A percentile compares a stretch with the other conserved stretches of the same genome.
These are phyloP conservation scores for Jatropha podagrica DNA, from an alignment of 441 rosid species.

Conservation along the genomic window DNA sequence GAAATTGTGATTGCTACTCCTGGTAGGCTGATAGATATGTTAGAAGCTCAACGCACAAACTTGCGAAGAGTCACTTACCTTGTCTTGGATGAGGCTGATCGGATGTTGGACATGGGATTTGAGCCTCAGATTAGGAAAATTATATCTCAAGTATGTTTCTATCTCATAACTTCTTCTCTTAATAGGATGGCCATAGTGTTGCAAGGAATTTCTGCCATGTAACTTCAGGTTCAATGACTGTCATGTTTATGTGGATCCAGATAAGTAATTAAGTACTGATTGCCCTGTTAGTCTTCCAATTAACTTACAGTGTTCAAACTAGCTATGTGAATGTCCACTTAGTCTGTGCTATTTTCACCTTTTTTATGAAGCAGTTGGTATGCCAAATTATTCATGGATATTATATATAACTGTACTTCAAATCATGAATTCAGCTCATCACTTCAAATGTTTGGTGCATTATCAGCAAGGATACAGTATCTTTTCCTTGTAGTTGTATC, in stretches of 20 bases:
- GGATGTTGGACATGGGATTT: conserved; percentile 99
- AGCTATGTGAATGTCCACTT: neutral
- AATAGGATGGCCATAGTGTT: neutral
- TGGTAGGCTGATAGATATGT: conserved; percentile 93
- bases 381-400: neutral
- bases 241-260: neutral
- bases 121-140: conserved; percentile 98
- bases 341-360: neutral
- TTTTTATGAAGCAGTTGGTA: neutral
- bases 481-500: neutral
- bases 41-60: conserved; percentile 84
- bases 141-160: conserved; percentile 63
- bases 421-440: neutral
- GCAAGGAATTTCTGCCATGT: neutral
- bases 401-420: neutral
- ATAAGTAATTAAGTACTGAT: neutral
- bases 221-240: neutral
- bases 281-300: neutral
- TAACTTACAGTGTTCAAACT: neutral
- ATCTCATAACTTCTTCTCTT: conserved; percentile 1
- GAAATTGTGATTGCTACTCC: conserved; percentile 97
- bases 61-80: conserved; percentile 91
- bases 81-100: conserved; percentile 95
- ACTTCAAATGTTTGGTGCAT: neutral
- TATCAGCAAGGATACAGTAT: neutral